A percentile compares a stretch with the other conserved stretches of the same genome.
Conservation (phyloP, 352 stramenopile species). For the Pythium brachiatum region DNA sequence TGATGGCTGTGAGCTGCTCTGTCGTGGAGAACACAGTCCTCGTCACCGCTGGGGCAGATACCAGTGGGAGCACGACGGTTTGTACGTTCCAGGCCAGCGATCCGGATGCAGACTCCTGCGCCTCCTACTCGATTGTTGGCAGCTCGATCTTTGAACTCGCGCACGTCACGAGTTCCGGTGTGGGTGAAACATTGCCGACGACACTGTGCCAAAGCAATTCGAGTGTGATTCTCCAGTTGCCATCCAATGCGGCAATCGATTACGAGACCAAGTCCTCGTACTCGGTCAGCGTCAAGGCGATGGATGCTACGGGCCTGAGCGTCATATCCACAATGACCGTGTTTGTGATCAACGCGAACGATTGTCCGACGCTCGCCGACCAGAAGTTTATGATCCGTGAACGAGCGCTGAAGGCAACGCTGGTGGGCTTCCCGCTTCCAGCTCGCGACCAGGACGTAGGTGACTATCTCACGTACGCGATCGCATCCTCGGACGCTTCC, state of each 20-base stretch:
- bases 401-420: slow-evolving; percentile 22
- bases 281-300: slow-evolving; percentile 27
- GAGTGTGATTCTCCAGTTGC: slow-evolving; percentile 20
- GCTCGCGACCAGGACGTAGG: slow-evolving; percentile 49
- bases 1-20: slow-evolving; percentile 30
- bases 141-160: slow-evolving; percentile 12
- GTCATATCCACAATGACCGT: slow-evolving; percentile 29
- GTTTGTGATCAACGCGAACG: slow-evolving; percentile 46
- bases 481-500: slow-evolving; percentile 26
- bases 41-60: slow-evolving; percentile 16
- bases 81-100: slow-evolving; percentile 44
- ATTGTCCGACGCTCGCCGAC: slow-evolving; percentile 44
- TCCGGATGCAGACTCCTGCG: slow-evolving; percentile 40
- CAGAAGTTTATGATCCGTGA: slow-evolving; percentile 47
- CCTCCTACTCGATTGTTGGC: slow-evolving; percentile 38
- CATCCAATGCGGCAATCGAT: slow-evolving; percentile 20
- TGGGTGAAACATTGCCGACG: slow-evolving; percentile 3
- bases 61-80: slow-evolving; percentile 3
- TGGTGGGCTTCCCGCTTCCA: slow-evolving; percentile 52
- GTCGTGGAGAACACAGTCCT: slow-evolving; percentile 48
- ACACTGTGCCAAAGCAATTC: slow-evolving; percentile 15
- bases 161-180: slow-evolving; percentile 12
- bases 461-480: slow-evolving; percentile 45
- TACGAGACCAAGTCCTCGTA: slow-evolving; percentile 40
- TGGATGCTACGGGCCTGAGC: slow-evolving; percentile 37